Evolutionary conservation across 805 yeast species (phyloP).

Genomic region (Maudiozyma bulderi): DNA sequence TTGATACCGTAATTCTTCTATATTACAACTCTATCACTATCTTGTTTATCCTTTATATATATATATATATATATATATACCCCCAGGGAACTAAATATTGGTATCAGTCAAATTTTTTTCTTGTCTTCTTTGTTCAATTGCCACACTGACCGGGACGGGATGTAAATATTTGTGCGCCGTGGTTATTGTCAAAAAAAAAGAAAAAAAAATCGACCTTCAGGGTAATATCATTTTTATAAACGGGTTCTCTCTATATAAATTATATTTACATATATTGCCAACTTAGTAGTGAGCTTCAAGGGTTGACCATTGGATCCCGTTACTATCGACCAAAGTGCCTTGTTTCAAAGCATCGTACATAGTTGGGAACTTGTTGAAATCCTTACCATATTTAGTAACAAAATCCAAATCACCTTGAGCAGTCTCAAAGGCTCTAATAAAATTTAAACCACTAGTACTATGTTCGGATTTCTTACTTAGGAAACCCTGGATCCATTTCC

Average conservation of each 20-base stretch:
- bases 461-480: constrained; percentile 17
- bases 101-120: too few relatives aligned
- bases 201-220: too few relatives aligned
- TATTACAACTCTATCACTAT: neutral
- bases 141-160: too few relatives aligned
- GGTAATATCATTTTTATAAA: too few relatives aligned
- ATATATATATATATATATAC: too few relatives aligned
- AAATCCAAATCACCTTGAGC: constrained; percentile 7
- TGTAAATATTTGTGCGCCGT: too few relatives aligned
- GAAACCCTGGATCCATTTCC: constrained; percentile 29
- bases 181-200: too few relatives aligned
- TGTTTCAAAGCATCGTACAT: constrained; percentile 14
- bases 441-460: constrained; percentile 18
- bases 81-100: too few relatives aligned
- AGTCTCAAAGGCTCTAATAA: constrained; percentile 21
- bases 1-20: neutral
- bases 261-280: too few relatives aligned
- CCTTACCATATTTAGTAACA: constrained; percentile 18
- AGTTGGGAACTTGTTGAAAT: constrained; percentile 21
- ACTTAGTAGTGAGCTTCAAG: constrained; percentile 19
- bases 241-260: neutral
- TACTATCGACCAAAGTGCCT: constrained; percentile 16
- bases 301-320: constrained; percentile 25
- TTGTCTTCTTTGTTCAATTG: too few relatives aligned
- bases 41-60: too few relatives aligned